These are phyloP conservation scores for Decorospora gaudefroyi DNA, from an alignment of 2,329 filamentous ascomycete genomes.

Conservation along the genomic window DNA sequence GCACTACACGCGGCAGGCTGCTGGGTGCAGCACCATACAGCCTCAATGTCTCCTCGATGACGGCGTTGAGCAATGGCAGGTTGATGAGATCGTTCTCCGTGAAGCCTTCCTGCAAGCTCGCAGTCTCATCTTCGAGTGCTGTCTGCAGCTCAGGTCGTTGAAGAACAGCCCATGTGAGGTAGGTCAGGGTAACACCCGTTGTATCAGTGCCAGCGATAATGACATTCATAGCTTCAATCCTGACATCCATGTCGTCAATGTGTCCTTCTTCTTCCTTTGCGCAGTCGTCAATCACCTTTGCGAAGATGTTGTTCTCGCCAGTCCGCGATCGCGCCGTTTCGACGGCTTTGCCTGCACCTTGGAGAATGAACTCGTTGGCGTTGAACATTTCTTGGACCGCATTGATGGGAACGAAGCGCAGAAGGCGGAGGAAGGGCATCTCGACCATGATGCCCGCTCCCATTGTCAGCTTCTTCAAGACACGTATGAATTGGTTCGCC, in stretches of 20 bases:
- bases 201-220: constrained; percentile 47
- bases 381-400: constrained; percentile 44
- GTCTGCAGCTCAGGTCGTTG: constrained; percentile 27
- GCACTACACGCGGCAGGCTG: constrained; percentile 46
- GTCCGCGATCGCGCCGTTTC: constrained; percentile 37
- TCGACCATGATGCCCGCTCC: constrained; percentile 46
- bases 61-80: constrained; percentile 44
- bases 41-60: constrained; percentile 50
- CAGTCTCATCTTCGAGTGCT: constrained; percentile 31
- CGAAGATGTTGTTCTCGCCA: constrained; percentile 42
- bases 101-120: constrained; percentile 22
- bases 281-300: constrained; percentile 40
- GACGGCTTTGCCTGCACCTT: constrained; percentile 39
- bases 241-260: constrained; percentile 42
- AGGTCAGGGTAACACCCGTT: constrained; percentile 42
- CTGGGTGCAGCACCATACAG: constrained; percentile 46
- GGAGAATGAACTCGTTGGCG: constrained; percentile 40
- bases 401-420: constrained; percentile 39
- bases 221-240: constrained; percentile 40
- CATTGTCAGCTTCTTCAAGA: constrained; percentile 44
- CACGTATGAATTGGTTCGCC: constrained; percentile 46
- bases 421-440: constrained; percentile 41
- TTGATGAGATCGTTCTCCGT: constrained; percentile 40
- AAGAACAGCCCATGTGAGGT: constrained; percentile 43
- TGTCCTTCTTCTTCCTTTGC: constrained; percentile 37